Conservation (phyloP, 805 yeast species). For the Ogataea pini region DNA sequence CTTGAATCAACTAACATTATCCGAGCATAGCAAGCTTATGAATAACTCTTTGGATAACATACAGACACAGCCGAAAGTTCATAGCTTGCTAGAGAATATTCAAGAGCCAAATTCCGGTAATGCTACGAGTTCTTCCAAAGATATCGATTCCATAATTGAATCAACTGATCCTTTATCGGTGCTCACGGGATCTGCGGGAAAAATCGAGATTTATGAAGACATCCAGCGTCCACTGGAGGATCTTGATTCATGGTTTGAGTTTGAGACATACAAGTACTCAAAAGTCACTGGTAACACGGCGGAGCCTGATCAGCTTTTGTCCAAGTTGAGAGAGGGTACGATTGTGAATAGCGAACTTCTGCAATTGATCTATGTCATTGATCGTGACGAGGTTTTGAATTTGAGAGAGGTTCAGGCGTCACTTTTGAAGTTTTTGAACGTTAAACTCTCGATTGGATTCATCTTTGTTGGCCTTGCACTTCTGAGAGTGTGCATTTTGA, state of each 20-base stretch:
- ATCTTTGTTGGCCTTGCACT: slow-evolving; percentile 18
- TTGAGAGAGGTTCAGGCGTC: slow-evolving; percentile 14
- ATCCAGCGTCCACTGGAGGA: slow-evolving; percentile 10
- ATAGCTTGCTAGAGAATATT: not conserved
- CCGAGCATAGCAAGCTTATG: slow-evolving; percentile 14
- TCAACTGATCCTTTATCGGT: slow-evolving; percentile 28
- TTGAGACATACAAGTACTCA: slow-evolving; percentile 20
- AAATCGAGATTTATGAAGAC: slow-evolving; percentile 27
- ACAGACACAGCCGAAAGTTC: slow-evolving; percentile 1
- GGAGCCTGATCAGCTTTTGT: slow-evolving; percentile 6
- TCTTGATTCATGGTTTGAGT: slow-evolving; percentile 23
- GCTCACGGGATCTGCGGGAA: slow-evolving; percentile 21
- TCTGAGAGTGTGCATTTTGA: slow-evolving; percentile 20
- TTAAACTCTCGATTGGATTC: slow-evolving; percentile 9
- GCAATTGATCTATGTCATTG: slow-evolving; percentile 16
- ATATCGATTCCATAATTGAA: slow-evolving; percentile 22
- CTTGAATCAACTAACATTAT: slow-evolving; percentile 19
- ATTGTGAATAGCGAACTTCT: slow-evolving; percentile 17
- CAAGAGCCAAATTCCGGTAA: slow-evolving; percentile 4
- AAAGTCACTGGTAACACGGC: not conserved
- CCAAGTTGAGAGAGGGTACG: slow-evolving; percentile 15
- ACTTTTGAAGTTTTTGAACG: slow-evolving; percentile 13
- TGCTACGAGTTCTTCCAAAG: slow-evolving; percentile 15
- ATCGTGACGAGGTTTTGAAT: slow-evolving; percentile 4
- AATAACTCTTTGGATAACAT: not conserved